Evolutionary conservation across 169 alveolate species (phyloP), one percentile per base, ranked within the genome.

Genomic region (Eimeria brunetti): DNA sequence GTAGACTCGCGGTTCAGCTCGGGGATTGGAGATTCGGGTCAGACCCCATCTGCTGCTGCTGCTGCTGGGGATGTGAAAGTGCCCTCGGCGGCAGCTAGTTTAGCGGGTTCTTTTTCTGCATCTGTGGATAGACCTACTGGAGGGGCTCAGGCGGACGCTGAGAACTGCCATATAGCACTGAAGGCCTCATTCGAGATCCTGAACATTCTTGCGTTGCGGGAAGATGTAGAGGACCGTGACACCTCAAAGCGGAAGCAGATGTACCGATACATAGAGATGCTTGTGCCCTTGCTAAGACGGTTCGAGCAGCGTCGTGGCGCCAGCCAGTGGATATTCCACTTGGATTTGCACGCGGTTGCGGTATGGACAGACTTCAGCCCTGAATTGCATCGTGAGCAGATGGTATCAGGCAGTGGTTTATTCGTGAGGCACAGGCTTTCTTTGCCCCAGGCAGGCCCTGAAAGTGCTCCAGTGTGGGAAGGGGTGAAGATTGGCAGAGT

Each of bases 171-270:
- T 33, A 58, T 71, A 18, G 94, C 94, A 14, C 76, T 67, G 33
- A 71, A 89, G 94, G 91, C 94, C 27, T 60, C 89, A 51, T 93
- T 93, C 49, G 89, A 93, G 94, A 49, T 93, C 36, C 56, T 93
- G 58, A 93, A 93, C 58, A 51, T 93, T n/a, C 89, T 93, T 60
- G 92, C 96, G 27, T 51, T 93, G 69, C 36, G 96, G 64, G 89
- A 69, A 30, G 80, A 56, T 51, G 30, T 41, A 24, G 94, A 93
- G 49, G 96, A 93, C 62, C 64, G 46, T 60, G 67, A 51, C 41
- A 78, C 69, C 88, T 71, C 58, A 73, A 69, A 69, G 76, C 88
- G 96, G 20, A 30, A 60, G 80, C 96, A 93, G 69, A 88, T 93
- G 88, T 33, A 33, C 62, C 62, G 44, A 27, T 93, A 67, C 64